Base-by-base conservation (phyloP, 2,329 filamentous ascomycete species). In the Neopestalotiopsis sp. region DNA sequence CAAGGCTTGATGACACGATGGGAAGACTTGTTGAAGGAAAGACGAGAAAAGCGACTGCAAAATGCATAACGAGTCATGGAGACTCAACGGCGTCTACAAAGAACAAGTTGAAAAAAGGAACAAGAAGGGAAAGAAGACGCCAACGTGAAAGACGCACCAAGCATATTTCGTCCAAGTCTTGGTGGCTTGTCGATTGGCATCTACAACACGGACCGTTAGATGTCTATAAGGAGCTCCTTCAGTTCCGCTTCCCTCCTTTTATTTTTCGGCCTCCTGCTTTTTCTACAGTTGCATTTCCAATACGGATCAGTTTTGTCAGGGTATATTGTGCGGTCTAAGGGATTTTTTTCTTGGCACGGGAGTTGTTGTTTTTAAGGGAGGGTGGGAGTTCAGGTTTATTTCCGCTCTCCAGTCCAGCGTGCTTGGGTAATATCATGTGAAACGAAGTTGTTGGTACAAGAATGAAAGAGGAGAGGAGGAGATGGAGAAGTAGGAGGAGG, bases 1-100 rank as follows among this genome's bases (percentile, higher is more conserved):
- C 72, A 72, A 66, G 59, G 63, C 42, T 68, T 72, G 64, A 62
- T 72, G 20, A 69, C 57, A 59, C 57, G 24, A 7, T 59, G 57
- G 57, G 34, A 62, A 62, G 59, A 62, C 30, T 62, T 30, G 32
- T 30, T 20, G 34, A 40, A 12, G 17, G n/a, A 40, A 20, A 62
- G 59, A 40, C 28, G 59, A 40, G 30, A 34, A 20, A 34, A 38
- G 13, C 30, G 34, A 13, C 10, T 38, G 30, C 59, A 20, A 12
- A 40, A 30, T 28, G n/a, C 30, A 20, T 62, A 52, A 52, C n/a
- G 45, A 52, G 45, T 52, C 45, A 52, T 20, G 45, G 45, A 24
- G 45, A 20, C 45, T 52, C 45, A 20, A 52, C 45, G 45, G 45
- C 45, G 45, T 52, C 20, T 52, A 52, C 45, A 52, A 52, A 24